Percentiles rank a stretch among this genome's conserved stretches.
These are phyloP conservation scores for Calvatia gigantea DNA, from an alignment of 768 basidiomycete genomes.

Conservation along the genomic window DNA sequence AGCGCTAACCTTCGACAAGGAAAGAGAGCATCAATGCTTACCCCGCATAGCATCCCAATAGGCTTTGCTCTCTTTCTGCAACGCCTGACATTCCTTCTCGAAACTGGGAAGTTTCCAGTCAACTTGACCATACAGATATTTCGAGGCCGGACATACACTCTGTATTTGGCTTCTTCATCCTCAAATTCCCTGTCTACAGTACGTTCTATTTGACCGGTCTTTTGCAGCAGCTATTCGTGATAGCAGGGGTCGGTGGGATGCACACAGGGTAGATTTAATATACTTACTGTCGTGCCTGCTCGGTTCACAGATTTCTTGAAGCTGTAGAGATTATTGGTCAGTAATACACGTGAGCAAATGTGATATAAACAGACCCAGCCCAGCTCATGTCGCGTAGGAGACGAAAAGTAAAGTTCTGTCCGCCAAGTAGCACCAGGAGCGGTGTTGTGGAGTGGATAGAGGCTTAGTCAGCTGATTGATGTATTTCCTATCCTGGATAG, in stretches of 20 bases:
- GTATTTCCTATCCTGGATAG: not conserved
- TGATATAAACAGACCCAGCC: constrained; percentile 40
- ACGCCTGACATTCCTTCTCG: constrained; percentile 91
- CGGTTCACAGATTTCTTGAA: constrained; percentile 94
- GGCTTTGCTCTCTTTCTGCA: constrained; percentile 94
- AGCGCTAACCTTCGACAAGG: not conserved
- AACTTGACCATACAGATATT: not conserved
- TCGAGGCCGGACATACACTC: constrained; percentile 55
- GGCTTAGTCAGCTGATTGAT: constrained; percentile 8
- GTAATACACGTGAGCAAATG: not conserved
- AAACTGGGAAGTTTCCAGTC: constrained; percentile 47
- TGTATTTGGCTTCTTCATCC: constrained; percentile 89
- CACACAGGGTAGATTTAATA: constrained; percentile 5
- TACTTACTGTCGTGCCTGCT: constrained; percentile 80
- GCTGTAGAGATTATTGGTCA: constrained; percentile 33
- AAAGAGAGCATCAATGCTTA: constrained; percentile 32
- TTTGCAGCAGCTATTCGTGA: constrained; percentile 75
- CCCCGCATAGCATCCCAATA: constrained; percentile 95
- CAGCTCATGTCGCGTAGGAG: constrained; percentile 41
- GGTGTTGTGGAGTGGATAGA: not conserved
- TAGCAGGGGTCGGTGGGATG: constrained; percentile 13
- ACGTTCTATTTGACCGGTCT: constrained; percentile 96
- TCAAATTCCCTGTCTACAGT: constrained; percentile 93
- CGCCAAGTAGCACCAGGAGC: not conserved
- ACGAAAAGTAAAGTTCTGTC: not conserved